Evolutionary conservation across 73 alveolate species (phyloP), one percentile per base, ranked within the genome.

Genomic region (Paramecium sexaurelia): DNA sequence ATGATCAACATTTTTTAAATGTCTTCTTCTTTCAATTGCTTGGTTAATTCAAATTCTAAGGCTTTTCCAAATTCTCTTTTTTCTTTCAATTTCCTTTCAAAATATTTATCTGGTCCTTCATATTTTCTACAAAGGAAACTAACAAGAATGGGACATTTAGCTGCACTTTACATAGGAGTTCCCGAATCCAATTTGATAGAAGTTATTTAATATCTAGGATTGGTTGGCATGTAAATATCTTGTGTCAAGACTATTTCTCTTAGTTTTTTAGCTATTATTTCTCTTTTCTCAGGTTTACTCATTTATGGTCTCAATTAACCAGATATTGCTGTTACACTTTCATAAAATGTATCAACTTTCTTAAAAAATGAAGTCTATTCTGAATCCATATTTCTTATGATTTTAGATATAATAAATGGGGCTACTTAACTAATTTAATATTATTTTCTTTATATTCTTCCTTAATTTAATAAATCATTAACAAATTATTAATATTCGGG

Each of bases 91-190:
- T 91, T 87, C 71, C 91, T 92, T 66, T 95, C 82, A 55, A 85
- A 85, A 37, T 87, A 93, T 84, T 93, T 56, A 73, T 97, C 98
- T 10, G 99, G 99, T 7, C 99, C 99, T 22, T 96, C 96, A 75
- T 95, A 97, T 83, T 97, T 98, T 11, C 92, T 95, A 13, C 98
- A 98, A 68, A 95, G 94, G 84, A 98, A 98, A 5, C 98, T 92
- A 8, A 96, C 98, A 26, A 96, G 78, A 87, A 98, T 96, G 1
- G 99, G 99, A 27, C 97, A 98, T 78, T 97, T 96, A 43, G 98
- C 98, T 20, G 99, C 99, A 85, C 98, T 95, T 78, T 98, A 94
- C 98, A 98, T 96, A 17, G 99, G 98, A 36, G 97, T 95, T 1
- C 99, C 98, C 39, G 97, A 92, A 35, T 96, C 92, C 56, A 98